Evolutionary conservation across 2,329 filamentous ascomycete genomes (phyloP).

Genomic region (Claviceps sp.): DNA sequence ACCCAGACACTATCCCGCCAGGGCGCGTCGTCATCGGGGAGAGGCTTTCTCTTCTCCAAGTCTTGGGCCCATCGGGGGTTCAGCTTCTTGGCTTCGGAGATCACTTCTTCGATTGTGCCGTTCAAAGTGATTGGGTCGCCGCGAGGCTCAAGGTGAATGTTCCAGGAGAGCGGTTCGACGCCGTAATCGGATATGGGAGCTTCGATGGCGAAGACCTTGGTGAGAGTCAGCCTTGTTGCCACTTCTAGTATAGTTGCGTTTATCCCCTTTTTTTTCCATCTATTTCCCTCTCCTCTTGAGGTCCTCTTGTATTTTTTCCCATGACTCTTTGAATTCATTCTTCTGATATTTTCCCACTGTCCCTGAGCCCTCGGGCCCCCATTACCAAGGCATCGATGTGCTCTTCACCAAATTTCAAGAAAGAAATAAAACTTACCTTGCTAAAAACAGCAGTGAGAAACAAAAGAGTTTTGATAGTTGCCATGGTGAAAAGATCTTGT

Average conservation of each 20-base stretch:
- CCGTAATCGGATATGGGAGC: neutral
- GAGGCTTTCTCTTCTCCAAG: neutral
- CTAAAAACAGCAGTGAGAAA: neutral
- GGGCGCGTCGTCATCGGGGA: neutral
- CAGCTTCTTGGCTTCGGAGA: neutral
- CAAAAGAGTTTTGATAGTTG: neutral
- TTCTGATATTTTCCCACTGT: too few species aligned
- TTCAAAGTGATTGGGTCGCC: neutral
- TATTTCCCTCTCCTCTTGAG: too few species aligned
- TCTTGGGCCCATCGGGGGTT: neutral
- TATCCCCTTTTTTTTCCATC: neutral
- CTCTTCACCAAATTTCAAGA: neutral
- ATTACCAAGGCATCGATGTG: too few species aligned
- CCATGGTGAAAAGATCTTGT: neutral
- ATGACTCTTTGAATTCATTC: too few species aligned
- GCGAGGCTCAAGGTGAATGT: neutral
- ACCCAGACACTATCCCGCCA: neutral
- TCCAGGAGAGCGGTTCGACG: neutral
- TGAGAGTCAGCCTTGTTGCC: too few species aligned
- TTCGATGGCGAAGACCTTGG: neutral
- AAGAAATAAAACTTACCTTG: neutral
- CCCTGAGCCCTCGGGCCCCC: too few species aligned
- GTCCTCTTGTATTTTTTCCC: too few species aligned
- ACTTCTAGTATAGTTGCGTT: neutral
- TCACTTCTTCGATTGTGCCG: neutral